Base-by-base conservation (phyloP, 1,139 yeast genomes). In the Blastobotrys raffinosifermentans region DNA sequence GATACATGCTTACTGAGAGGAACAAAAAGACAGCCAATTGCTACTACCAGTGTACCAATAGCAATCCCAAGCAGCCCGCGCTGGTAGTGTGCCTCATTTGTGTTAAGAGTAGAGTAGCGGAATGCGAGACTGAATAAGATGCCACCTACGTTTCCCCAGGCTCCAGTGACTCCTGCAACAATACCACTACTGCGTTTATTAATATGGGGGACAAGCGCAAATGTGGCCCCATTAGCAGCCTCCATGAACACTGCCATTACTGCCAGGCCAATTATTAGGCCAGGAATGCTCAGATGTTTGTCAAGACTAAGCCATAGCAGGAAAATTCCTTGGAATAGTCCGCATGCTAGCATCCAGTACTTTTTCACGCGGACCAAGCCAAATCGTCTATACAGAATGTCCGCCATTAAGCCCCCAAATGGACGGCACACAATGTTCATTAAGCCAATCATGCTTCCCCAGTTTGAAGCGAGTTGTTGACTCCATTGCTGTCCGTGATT, bases 391-490 rank as follows among this genome's bases (percentile, higher is more conserved):
- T 56, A 60, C 11, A 59, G 44, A 5, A 43, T 26, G 40, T 60
- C 64, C 6, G 60, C 44, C 25, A 59, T 43, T 13, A 46, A 43
- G 6, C 64, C 64, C 27, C 64, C 65, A 1, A 51, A 19, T 8
- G 64, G 64, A 34, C 65, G 53, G 2, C 62, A 52, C 13, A 60
- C 55, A 13, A 60, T 54, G 38, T 60, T 60, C 23, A 60, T 45
- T 19, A 60, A 45, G 5, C 65, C 65, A 39, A 60, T 43, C 65
- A 60, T 60, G 3, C 62, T 54, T 7, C 61, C 63, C 65, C 65
- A 60, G 21, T 54, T 44, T 11, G 63, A 64, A 3, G 62, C 55
- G 23, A 48, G 42, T 20, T 50, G 45, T 26, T 52, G 48, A 2
- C 50, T 26, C 57, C 61, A 60, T 6, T 9, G 13, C 3, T 35